phyloP scores from a whole-genome alignment of 208 protist genomes.

The Leptomonas seymouri region DNA sequence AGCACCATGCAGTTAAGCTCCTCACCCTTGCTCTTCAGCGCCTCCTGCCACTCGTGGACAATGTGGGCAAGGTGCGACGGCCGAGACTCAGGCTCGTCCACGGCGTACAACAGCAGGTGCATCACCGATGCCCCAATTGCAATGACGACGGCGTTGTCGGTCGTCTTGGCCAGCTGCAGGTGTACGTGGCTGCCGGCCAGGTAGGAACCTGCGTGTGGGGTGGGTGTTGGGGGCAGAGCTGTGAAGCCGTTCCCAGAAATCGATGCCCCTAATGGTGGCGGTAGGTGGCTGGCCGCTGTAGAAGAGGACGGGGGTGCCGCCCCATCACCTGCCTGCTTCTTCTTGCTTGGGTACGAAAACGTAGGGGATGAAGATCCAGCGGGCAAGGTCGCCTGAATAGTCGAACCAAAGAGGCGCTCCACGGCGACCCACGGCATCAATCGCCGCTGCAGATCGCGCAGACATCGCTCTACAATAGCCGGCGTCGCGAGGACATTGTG shows the following conservation, averaged over 20 bases:
- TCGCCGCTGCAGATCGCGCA: conserved; percentile 62
- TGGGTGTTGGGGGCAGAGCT: background rate
- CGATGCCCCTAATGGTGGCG: background rate
- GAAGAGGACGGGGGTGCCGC: background rate
- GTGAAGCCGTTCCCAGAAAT: conserved; percentile 1
- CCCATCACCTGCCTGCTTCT: background rate
- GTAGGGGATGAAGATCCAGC: background rate
- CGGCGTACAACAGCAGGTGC: conserved; percentile 68
- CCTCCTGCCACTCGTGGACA: conserved; percentile 56
- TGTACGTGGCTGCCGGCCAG: conserved; percentile 47
- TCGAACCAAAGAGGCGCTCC: conserved; percentile 35
- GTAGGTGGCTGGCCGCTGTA: background rate
- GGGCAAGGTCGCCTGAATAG: conserved; percentile 13
- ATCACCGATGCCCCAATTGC: conserved; percentile 45
- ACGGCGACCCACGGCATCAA: conserved; percentile 46
- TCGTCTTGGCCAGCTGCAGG: conserved; percentile 72
- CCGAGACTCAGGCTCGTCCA: conserved; percentile 53
- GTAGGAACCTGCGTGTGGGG: conserved; percentile 24
- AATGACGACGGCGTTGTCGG: conserved; percentile 40
- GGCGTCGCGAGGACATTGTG: conserved; percentile 55
- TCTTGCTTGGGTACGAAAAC: background rate
- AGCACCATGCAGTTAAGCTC: conserved; percentile 57
- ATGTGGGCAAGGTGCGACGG: conserved; percentile 54
- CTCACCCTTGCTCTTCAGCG: conserved; percentile 49
- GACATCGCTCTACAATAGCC: conserved; percentile 50